A percentile compares a stretch with the other conserved stretches of the same genome.
Evolutionary conservation across 805 yeast species (phyloP).

Genomic region (Myxozyma nipponensis): DNA sequence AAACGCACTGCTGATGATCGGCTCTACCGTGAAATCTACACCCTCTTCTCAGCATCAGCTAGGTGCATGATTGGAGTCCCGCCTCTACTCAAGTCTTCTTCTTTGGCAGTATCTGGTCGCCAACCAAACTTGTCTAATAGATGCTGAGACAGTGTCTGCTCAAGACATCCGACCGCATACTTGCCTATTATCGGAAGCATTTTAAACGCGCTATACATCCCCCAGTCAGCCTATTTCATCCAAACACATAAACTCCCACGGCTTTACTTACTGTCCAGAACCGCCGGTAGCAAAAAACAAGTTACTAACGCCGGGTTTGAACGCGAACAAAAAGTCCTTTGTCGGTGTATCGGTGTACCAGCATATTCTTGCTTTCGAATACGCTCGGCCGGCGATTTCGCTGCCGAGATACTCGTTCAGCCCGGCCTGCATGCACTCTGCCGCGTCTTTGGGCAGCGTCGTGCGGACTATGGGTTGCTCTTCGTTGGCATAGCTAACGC

Average conservation of each 20-base stretch:
- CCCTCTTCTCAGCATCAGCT: conserved; percentile 32
- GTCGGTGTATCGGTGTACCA: conserved; percentile 42
- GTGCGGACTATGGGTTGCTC: conserved; percentile 10
- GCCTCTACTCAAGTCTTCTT: conserved; percentile 20
- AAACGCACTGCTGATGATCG: too few species aligned
- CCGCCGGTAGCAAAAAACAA: conserved; percentile 39
- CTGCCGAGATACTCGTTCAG: conserved; percentile 13
- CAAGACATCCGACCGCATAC: conserved; percentile 37
- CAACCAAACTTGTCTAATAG: conserved; percentile 18
- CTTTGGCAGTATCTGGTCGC: neutral
- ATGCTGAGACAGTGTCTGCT: conserved; percentile 21
- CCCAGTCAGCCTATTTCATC: too few species aligned
- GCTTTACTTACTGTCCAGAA: conserved; percentile 35
- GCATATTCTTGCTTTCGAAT: conserved; percentile 39
- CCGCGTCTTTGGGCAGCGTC: conserved; percentile 19
- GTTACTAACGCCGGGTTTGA: conserved; percentile 32
- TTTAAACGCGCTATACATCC: conserved; percentile 35
- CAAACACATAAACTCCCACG: neutral
- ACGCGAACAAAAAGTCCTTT: conserved; percentile 36
- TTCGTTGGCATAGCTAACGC: conserved; percentile 9
- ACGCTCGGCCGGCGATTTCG: conserved; percentile 13
- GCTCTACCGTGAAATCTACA: too few species aligned
- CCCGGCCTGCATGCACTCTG: conserved; percentile 15
- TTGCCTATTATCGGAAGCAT: conserved; percentile 39
- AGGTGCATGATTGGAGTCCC: conserved; percentile 24